Base-by-base conservation (phyloP, 352 stramenopile species). In the Saprolegnia parasitica region DNA sequence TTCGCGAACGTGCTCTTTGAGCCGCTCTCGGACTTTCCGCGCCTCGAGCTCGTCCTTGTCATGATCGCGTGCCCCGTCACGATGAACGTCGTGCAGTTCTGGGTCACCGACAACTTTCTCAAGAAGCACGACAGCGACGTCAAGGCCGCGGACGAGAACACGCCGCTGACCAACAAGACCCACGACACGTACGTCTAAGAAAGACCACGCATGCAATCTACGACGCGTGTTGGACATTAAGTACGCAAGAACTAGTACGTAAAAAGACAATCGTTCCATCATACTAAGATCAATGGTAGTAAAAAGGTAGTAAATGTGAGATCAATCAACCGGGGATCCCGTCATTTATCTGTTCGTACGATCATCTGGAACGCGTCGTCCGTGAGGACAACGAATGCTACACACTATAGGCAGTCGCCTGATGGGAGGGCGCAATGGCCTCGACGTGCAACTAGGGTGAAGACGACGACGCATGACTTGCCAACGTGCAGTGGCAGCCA, bases 11-110 rank as follows among this genome's bases (percentile, higher is more conserved):
- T 81, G 77, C 67, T 94, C 0, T 96, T 96, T 61, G 76, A 80
- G 56, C 88, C 88, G 23, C 72, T 95, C 39, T 74, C 80, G 26
- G 72, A 79, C 13, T 80, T 91, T 66, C 85, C 85, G 5, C 88
- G 90, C 74, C 72, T 90, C 35, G 85, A 93, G 74, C 74, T 93
- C 23, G 65, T 93, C 35, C 86, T 93, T 67, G 85, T 93, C 56
- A 93, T 93, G 85, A 90, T 93, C 37, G 81, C 80, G 64, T 93
- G 85, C 60, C 85, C 85, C n/a, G 68, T 90, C 42, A 77, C 90
- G 47, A 91, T 93, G 83, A 93, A 93, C 74, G 88, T 89, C 79
- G 79, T 91, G 50, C 85, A 93, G 62, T 93, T 93, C 74, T 93
- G 85, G 85, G 35, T 65, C 74, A 84, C 90, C 63, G 84, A 92